phyloP scores from a whole-genome alignment of 768 basidiomycete genomes.

The Hirschioporus abietinus region DNA sequence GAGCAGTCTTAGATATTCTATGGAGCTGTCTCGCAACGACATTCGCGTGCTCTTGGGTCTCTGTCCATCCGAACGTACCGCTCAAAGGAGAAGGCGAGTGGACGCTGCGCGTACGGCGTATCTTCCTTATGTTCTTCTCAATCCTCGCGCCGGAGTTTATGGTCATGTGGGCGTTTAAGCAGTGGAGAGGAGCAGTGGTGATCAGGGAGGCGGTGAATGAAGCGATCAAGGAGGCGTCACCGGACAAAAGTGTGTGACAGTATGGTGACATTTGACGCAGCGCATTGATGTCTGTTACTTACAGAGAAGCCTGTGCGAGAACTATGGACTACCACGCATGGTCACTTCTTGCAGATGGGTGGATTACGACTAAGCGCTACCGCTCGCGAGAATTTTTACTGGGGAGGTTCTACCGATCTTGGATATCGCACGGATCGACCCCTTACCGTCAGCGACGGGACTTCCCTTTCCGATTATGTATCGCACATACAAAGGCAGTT shows the following conservation, averaged over 20 bases:
- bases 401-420: neutral
- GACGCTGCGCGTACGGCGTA: slow-evolving; percentile 3
- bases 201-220: slow-evolving; percentile 37
- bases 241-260: neutral
- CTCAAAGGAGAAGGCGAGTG: slow-evolving; percentile 9
- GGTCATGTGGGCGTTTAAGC: slow-evolving; percentile 22
- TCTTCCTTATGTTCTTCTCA: slow-evolving; percentile 18
- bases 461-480: neutral
- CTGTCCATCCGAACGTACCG: slow-evolving; percentile 28
- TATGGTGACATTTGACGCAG: no score
- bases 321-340: slow-evolving; percentile 8
- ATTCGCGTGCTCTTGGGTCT: slow-evolving; percentile 25
- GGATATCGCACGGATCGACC: neutral
- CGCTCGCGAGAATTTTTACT: neutral
- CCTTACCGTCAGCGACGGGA: neutral
- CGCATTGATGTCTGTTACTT: neutral
- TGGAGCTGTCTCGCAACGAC: slow-evolving; percentile 24
- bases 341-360: slow-evolving; percentile 4
- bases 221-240: neutral
- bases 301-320: neutral
- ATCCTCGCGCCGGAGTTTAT: slow-evolving; percentile 25
- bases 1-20: slow-evolving; percentile 16
- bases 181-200: slow-evolving; percentile 7
- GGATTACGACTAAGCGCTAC: neutral
- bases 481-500: neutral